Conservation (phyloP, 805 yeast species). For the Metschnikowia continentalis region DNA sequence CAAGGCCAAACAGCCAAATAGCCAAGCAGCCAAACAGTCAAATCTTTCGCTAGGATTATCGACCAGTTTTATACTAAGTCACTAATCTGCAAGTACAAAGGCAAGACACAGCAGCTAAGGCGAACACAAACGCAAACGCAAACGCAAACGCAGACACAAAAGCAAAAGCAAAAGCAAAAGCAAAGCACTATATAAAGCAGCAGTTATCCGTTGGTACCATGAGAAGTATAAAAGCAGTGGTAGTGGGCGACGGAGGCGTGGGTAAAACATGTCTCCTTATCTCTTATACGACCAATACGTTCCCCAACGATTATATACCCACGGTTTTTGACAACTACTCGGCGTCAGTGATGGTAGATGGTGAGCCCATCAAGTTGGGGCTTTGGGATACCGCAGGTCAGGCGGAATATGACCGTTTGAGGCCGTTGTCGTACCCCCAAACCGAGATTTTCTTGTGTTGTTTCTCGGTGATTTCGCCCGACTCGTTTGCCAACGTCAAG, state of each 20-base stretch:
- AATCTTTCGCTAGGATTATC: too few relatives aligned
- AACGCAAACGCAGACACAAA: too few relatives aligned
- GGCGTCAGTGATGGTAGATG: conserved; percentile 77
- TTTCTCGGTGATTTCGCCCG: conserved; percentile 78
- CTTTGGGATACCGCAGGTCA: conserved; percentile 98
- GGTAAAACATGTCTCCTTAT: conserved; percentile 89
- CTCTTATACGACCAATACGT: conserved; percentile 86
- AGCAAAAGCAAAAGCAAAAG: too few relatives aligned
- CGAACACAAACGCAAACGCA: too few relatives aligned
- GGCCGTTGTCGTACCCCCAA: conserved; percentile 90
- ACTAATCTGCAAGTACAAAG: too few relatives aligned
- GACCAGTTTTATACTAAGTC: too few relatives aligned
- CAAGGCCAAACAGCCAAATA: too few relatives aligned
- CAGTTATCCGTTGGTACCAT: conserved; percentile 26
- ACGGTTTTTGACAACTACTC: conserved; percentile 92
- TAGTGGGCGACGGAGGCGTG: conserved; percentile 94
- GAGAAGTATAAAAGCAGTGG: conserved; percentile 90
- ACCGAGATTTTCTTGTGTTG: conserved; percentile 85
- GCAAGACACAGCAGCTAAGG: too few relatives aligned
- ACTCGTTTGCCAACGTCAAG: conserved; percentile 74
- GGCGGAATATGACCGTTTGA: conserved; percentile 81
- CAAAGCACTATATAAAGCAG: too few relatives aligned
- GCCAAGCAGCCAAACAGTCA: too few relatives aligned
- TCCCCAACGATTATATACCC: conserved; percentile 91
- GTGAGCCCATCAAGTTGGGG: conserved; percentile 78